Evolutionary conservation across 1,284 basidiomycete genomes (phyloP).

Genomic region (Polyporus tsugae): DNA sequence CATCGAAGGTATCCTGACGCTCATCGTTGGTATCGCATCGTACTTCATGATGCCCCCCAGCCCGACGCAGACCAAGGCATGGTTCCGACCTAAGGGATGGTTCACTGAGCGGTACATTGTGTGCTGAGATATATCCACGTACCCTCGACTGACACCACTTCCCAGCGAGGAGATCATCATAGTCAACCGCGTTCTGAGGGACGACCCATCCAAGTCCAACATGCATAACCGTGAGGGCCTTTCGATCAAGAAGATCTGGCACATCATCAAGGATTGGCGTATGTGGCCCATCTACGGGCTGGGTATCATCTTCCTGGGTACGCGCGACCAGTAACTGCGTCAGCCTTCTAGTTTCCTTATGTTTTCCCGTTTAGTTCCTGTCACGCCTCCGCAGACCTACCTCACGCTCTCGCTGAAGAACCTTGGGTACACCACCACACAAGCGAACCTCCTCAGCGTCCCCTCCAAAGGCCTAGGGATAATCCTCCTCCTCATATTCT

Average conservation of each 20-base stretch:
- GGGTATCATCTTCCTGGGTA: conserved; percentile 48
- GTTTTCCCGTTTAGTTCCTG: conserved; percentile 53
- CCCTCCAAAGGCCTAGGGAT: conserved; percentile 51
- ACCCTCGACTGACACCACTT: background rate
- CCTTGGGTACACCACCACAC: conserved; percentile 68
- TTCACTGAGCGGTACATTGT: conserved; percentile 56
- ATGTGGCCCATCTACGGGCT: conserved; percentile 77
- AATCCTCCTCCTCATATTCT: conserved; percentile 51
- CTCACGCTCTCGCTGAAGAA: conserved; percentile 68
- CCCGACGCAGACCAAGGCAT: conserved; percentile 72
- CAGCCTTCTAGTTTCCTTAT: background rate
- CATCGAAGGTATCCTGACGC: conserved; percentile 62
- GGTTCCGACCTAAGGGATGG: conserved; percentile 77
- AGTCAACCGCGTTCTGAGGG: conserved; percentile 68
- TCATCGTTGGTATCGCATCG: conserved; percentile 63
- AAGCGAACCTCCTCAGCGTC: conserved; percentile 69
- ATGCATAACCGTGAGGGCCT: conserved; percentile 86
- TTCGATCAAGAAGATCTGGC: conserved; percentile 60
- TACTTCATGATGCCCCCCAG: conserved; percentile 77
- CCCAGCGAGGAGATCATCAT: conserved; percentile 50
- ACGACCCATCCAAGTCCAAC: conserved; percentile 75
- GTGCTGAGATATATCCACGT: background rate
- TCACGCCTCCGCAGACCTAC: conserved; percentile 59
- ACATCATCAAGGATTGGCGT: conserved; percentile 67
- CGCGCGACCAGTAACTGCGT: conserved; percentile 37